Evolutionary conservation across 352 stramenopile species (phyloP).

Genomic region (Pythium angustatum): DNA sequence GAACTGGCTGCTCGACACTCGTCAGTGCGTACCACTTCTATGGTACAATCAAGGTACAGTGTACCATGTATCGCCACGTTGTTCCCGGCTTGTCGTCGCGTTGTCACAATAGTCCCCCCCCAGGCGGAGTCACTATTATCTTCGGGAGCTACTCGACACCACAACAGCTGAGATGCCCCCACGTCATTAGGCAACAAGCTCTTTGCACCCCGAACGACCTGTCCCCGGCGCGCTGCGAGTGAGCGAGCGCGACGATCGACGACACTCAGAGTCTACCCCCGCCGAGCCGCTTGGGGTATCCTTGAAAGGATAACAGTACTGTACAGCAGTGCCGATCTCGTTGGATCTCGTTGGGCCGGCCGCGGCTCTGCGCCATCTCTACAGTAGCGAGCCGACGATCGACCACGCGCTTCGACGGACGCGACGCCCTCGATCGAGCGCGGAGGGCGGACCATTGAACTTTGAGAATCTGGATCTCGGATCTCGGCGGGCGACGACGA

Average conservation of each 20-base stretch:
- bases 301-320: no score
- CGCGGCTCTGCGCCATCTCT: neutral
- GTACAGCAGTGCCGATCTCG: neutral
- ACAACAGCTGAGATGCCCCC: slow-evolving; percentile 16
- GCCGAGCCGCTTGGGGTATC: no score
- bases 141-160: neutral
- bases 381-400: neutral
- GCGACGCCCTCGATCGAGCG: neutral
- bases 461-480: no score
- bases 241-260: neutral
- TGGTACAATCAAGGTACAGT: slow-evolving; percentile 3
- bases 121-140: slow-evolving; percentile 4
- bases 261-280: no score
- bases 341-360: neutral
- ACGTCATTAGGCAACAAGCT: slow-evolving; percentile 7
- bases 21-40: slow-evolving; percentile 20
- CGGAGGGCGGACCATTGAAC: slow-evolving; percentile 24
- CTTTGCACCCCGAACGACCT: neutral
- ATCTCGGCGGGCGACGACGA: neutral
- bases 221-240: no score
- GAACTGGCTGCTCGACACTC: slow-evolving; percentile 20
- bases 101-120: slow-evolving; percentile 7
- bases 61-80: slow-evolving; percentile 13
- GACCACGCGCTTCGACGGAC: neutral
- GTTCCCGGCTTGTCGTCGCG: neutral